Conservation (phyloP, 1,284 basidiomycete species). For the Gymnopus androsaceus region DNA sequence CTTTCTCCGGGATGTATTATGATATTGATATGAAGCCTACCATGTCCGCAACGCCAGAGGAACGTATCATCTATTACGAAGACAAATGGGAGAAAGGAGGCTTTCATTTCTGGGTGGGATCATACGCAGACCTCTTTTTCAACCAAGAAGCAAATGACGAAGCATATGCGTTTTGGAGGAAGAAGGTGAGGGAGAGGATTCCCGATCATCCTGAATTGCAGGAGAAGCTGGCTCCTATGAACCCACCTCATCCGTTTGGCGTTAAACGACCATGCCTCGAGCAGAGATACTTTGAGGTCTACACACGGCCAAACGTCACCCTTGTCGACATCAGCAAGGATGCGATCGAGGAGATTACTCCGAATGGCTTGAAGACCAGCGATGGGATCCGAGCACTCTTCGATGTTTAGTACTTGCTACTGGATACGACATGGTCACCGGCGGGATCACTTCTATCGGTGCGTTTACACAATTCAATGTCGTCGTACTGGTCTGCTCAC, state of each 20-base stretch:
- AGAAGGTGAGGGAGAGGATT: conserved; percentile 25
- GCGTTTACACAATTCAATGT: conserved; percentile 29
- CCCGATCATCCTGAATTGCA: conserved; percentile 24
- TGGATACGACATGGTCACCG: conserved; percentile 29
- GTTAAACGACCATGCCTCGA: conserved; percentile 26
- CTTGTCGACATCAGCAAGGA: conserved; percentile 28
- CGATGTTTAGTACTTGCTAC: conserved; percentile 28
- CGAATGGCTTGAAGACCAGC: conserved; percentile 23
- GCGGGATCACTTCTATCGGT: conserved; percentile 28
- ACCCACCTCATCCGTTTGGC: conserved; percentile 26
- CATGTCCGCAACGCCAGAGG: conserved; percentile 23
- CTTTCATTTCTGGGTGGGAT: conserved; percentile 25
- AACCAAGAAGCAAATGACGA: conserved; percentile 24
- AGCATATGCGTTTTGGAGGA: conserved; percentile 29
- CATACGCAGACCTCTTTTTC: conserved; percentile 20
- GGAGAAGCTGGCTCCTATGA: conserved; percentile 27
- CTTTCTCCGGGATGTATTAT: conserved; percentile 25
- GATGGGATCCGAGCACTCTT: conserved; percentile 25
- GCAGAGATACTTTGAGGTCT: conserved; percentile 27
- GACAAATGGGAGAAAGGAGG: conserved; percentile 26
- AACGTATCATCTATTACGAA: conserved; percentile 23
- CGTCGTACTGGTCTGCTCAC: conserved; percentile 24
- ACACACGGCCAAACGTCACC: conserved; percentile 26
- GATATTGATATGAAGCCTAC: conserved; percentile 19
- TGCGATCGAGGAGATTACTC: conserved; percentile 24